Evolutionary conservation across 164 flowering plant species (phyloP), one percentile per base, ranked within the genome.

Genomic region (Nelumbo lutea): DNA sequence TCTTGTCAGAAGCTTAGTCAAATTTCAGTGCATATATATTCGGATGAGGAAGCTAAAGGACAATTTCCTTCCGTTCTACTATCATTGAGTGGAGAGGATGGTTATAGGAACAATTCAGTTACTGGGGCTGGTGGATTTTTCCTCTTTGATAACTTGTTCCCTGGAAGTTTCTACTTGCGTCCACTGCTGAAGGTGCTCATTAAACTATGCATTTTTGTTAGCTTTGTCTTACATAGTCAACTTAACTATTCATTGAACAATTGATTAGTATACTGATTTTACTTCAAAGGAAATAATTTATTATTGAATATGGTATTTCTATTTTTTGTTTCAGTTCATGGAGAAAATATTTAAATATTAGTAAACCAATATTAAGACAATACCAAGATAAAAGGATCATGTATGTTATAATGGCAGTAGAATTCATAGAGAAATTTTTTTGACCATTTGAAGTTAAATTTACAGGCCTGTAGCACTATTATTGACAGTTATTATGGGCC

Each of bases 1-100:
- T 80, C 91, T 38, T 96, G 98, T 80, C 98, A 91, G 87, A 91
- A 91, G 87, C 95, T 96, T 69, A 74, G 99, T 73, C 89, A 90
- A 81, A 93, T 96, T 66, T 81, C 85, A 68, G 91, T 96, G 4
- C 78, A 50, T 41, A 79, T 90, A 76, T 70, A 84, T 76, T 81
- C 85, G 52, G 77, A 77, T 68, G 95, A 85, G 68, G 87, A 87
- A 71, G 70, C 83, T 64, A 66, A 68, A 5, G 88, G 82, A 69
- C 88, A 76, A 68, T 85, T 96, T 79, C 99, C 99, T 60, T 78
- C 98, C 48, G 92, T 84, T 70, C 83, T 96, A 45, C 75, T 96
- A 64, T 96, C 99, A 47, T 77, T 93, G 77, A 96, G 99, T 73
- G 99, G 99, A 1, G 94, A 93, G 71, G 90, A 90, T 82, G 98